Evolutionary conservation across 139 green algal species (phyloP).

Genomic region (Chlamydomonas schloesseri): DNA sequence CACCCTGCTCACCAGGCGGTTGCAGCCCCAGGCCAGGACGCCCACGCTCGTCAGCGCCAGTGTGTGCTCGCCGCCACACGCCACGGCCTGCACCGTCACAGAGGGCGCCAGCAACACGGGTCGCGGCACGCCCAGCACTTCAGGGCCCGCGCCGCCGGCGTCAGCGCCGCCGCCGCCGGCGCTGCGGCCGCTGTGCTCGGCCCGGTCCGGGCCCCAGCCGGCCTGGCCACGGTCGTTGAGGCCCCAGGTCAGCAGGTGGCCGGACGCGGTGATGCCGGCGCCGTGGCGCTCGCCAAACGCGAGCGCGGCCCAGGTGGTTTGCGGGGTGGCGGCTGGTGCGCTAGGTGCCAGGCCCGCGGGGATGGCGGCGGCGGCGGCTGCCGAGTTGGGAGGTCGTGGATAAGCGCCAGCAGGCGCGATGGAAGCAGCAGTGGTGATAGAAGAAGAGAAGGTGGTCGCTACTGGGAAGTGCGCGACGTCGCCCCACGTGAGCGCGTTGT

Average conservation of each 20-base stretch:
- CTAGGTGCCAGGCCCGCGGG: neutral
- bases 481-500: constrained; percentile 90
- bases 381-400: too few species aligned
- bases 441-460: too few species aligned
- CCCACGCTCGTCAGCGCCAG: constrained; percentile 80
- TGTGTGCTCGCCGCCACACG: constrained; percentile 81
- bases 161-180: too few species aligned
- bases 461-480: neutral
- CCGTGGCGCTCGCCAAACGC: constrained; percentile 77
- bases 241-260: constrained; percentile 88
- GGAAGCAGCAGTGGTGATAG: too few species aligned
- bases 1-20: constrained; percentile 48
- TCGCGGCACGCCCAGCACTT: neutral
- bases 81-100: constrained; percentile 17
- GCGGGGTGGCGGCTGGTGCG: neutral
- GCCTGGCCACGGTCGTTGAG: constrained; percentile 58
- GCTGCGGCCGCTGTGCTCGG: too few species aligned
- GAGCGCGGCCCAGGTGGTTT: constrained; percentile 74
- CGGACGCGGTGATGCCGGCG: constrained; percentile 74
- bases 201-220: too few species aligned
- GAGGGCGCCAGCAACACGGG: too few species aligned
- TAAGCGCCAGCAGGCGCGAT: too few species aligned
- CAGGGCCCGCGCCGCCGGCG: too few species aligned
- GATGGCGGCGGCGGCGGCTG: too few species aligned
- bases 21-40: constrained; percentile 88